Evolutionary conservation across 208 protist genomes (phyloP), one percentile per base, ranked within the genome.

Genomic region (Perkinsela sp.): DNA sequence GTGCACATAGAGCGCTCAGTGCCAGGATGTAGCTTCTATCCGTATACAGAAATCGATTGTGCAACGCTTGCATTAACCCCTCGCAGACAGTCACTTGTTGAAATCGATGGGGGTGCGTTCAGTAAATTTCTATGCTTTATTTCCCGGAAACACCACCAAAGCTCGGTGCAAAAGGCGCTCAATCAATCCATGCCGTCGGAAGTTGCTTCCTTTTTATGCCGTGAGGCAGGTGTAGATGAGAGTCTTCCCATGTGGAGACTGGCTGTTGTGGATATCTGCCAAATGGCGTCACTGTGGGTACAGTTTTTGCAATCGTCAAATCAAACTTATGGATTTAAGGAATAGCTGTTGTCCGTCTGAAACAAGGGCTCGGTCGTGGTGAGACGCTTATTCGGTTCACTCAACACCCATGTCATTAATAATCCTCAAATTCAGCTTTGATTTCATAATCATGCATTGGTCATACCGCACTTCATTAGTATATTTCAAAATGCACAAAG

Each of bases 171-270:
- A 69, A 90, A 87, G 75, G 79, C 84, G 16, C 75, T 92, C 66
- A 66, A 70, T 48, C 69, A 71, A 48, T 78, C 78, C 32, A 70
- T 85, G 22, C 86, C 86, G 22, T 69, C 72, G 0, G 82, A 87
- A 72, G 78, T 92, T 66, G 83, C 79, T 67, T 80, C 87, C 71
- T 88, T 87, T 71, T 80, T 92, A 71, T 69, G 89, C 69, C 86
- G 89, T 71, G 82, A 89, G 70, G 28, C 80, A 68, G 76, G 82
- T n/a, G 75, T 90, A 67, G 86, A 92, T 67, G 86, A 83, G 13
- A 80, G 81, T 30, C 71, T 89, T n/a, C 68, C 32, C n/a, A 29
- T 32, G 29, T 29, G 30, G 28, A 29, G 32, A n/a, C 68, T 70
- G 13, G 13, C 68, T 13, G 68, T 66, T 13, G 32, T 70, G 13